Evolutionary conservation across 805 yeast genomes (phyloP).

Genomic region (Lachancea meyersii): DNA sequence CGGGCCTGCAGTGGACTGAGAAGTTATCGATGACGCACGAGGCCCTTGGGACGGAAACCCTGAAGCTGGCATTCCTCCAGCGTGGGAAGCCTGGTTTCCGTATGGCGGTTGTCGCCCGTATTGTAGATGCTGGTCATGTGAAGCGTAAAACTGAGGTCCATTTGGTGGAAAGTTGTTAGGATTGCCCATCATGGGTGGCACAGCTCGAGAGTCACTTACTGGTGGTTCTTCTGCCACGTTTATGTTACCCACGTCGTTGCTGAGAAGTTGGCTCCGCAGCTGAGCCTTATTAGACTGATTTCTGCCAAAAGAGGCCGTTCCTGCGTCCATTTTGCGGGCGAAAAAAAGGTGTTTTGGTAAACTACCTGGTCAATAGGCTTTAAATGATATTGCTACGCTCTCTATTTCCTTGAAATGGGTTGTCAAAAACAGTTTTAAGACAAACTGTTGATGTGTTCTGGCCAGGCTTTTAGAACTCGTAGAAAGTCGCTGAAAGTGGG

Average conservation of each 20-base stretch:
- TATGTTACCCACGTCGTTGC: conserved; percentile 38
- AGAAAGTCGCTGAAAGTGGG: background rate
- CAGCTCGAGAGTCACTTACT: conserved; percentile 7
- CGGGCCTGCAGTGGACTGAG: background rate
- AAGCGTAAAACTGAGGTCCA: background rate
- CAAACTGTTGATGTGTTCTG: too few relatives aligned
- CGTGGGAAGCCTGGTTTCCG: background rate
- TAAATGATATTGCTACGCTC: too few relatives aligned
- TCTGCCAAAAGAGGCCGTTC: conserved; percentile 23
- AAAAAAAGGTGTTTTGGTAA: background rate
- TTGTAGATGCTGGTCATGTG: background rate
- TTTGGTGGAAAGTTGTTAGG: background rate
- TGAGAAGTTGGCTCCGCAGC: conserved; percentile 35
- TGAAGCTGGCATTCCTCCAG: background rate
- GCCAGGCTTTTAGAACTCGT: too few relatives aligned
- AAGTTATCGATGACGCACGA: background rate
- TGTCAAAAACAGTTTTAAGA: too few relatives aligned
- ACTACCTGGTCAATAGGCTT: too few relatives aligned
- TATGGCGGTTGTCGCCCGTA: background rate
- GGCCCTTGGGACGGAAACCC: background rate
- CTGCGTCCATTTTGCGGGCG: conserved; percentile 32
- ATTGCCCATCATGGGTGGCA: background rate
- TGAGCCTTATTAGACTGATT: conserved; percentile 12
- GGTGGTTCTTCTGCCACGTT: conserved; percentile 42
- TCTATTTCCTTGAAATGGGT: too few relatives aligned